Evolutionary conservation across 2,329 filamentous ascomycete genomes (phyloP), one percentile per base, ranked within the genome.

Genomic region (Monosporascus sp.): DNA sequence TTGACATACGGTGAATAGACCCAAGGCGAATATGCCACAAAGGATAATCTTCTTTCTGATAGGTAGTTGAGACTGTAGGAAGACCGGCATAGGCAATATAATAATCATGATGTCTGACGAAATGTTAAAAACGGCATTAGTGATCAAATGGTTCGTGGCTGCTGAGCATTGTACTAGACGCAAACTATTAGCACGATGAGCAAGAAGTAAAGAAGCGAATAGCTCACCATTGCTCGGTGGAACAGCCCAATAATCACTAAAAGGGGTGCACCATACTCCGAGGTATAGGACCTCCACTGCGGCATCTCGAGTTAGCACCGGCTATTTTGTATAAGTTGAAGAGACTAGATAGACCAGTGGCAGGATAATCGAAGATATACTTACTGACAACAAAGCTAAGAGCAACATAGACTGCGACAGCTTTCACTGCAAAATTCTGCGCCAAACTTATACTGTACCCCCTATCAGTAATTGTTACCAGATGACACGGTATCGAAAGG

Each of bases 21-120:
- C 76, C 34, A 80, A 60, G 9, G 71, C 68, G 53, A 80, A 78
- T 26, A 80, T 70, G 5, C 64, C 64, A 48, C 71, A 71, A 1
- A 86, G 72, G 1, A 82, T 71, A 0, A 76, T 51, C 65, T 85
- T 85, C 61, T 81, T 76, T 62, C 74, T 79, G 1, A 71, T 41
- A 6, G 73, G 69, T 2, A 85, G 69, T 46, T 76, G 73, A 1
- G 82, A 74, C 26, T 73, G 73, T 11, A 79, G 58, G 26, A 85
- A 71, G 26, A 79, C 59, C 2, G 82, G 81, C 57, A 85, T 72
- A 1, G 82, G 81, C 20, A 86, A 77, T 3, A 74, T 62, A 27
- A 86, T 77, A 63, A 86, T 84, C 69, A 81, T 74, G 2, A 84
- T 38, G 57, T 86, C 83, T 26, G 81, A 83, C 2, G 78, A 76